Percentiles rank a stretch among this genome's conserved stretches.
Evolutionary conservation across 164 flowering plant genomes (phyloP).

Genomic region (Tetrastigma voinierianum): DNA sequence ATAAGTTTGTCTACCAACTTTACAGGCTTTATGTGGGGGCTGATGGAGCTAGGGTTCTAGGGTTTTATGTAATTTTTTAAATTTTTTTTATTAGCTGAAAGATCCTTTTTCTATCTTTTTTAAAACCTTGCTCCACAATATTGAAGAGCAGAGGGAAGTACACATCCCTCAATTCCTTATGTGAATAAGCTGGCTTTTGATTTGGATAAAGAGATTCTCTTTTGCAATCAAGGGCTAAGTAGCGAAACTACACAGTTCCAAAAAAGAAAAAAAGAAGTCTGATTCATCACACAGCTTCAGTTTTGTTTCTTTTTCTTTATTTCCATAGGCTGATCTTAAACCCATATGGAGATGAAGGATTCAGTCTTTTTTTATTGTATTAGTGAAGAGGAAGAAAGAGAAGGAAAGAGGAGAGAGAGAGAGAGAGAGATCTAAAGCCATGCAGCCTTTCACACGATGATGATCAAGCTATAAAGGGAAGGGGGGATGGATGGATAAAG

Average conservation of each 20-base stretch:
- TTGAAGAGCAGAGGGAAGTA: neutral
- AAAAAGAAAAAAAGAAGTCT: neutral
- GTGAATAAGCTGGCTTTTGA: neutral
- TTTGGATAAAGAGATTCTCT: slow-evolving; percentile 21
- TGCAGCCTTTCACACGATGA: slow-evolving; percentile 28
- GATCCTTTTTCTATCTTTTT: slow-evolving; percentile 16
- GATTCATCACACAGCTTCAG: neutral
- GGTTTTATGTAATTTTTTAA: too few relatives aligned
- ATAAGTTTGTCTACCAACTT: too few relatives aligned
- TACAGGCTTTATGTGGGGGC: neutral
- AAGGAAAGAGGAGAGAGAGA: neutral
- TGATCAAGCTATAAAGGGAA: neutral
- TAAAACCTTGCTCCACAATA: slow-evolving; percentile 4
- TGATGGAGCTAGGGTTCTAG: slow-evolving; percentile 1
- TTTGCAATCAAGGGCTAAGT: slow-evolving; percentile 1
- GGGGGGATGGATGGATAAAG: neutral
- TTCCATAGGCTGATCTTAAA: neutral
- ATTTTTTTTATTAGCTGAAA: slow-evolving; percentile 13
- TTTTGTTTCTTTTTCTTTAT: neutral
- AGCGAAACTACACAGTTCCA: slow-evolving; percentile 3
- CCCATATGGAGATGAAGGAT: neutral
- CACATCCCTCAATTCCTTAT: neutral
- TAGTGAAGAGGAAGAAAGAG: neutral
- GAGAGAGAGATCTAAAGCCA: slow-evolving; percentile 19
- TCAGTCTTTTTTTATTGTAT: neutral